Conservation (phyloP, 2,329 filamentous ascomycete genomes). For the Cryphonectria nitschkei region DNA sequence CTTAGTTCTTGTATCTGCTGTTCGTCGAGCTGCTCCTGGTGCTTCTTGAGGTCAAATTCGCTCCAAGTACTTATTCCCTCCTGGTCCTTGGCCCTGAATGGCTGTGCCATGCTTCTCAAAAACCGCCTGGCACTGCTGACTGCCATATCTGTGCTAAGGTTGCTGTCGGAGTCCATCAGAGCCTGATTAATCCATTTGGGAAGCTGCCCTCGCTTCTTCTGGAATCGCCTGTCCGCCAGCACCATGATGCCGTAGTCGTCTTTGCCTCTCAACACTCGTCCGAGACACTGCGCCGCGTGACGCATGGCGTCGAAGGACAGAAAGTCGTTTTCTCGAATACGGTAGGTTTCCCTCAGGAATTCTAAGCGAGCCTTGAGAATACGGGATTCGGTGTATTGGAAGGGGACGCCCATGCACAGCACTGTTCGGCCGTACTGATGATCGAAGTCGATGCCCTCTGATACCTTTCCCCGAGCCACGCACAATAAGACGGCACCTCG, state of each 20-base stretch:
- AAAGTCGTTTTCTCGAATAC: slow-evolving; percentile 96
- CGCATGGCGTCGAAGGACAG: slow-evolving; percentile 98
- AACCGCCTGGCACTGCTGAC: slow-evolving; percentile 89
- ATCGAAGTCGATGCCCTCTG: slow-evolving; percentile 98
- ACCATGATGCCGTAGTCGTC: slow-evolving; percentile 99
- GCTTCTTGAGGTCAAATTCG: slow-evolving; percentile 72
- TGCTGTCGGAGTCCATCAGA: slow-evolving; percentile 81
- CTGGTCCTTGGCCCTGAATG: slow-evolving; percentile 80
- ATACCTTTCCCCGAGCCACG: slow-evolving; percentile 95
- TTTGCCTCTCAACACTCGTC: slow-evolving; percentile 91
- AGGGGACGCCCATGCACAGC: slow-evolving; percentile 93
- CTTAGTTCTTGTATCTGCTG: slow-evolving; percentile 68
- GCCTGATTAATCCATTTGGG: slow-evolving; percentile 97
- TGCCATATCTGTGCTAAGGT: slow-evolving; percentile 94
- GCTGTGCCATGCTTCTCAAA: slow-evolving; percentile 87
- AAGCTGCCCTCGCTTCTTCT: slow-evolving; percentile 86
- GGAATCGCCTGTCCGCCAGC: slow-evolving; percentile 88
- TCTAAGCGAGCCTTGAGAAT: slow-evolving; percentile 95
- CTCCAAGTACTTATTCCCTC: slow-evolving; percentile 96
- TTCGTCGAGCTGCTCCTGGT: slow-evolving; percentile 76
- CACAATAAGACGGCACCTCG: slow-evolving; percentile 91
- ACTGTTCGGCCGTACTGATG: slow-evolving; percentile 97
- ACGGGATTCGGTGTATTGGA: slow-evolving; percentile 97
- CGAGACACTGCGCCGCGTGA: slow-evolving; percentile 95
- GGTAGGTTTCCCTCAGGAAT: slow-evolving; percentile 95